These are phyloP conservation scores for Cordyceps fumosorosea DNA, from an alignment of 2,329 filamentous ascomycete genomes.

Conservation along the genomic window DNA sequence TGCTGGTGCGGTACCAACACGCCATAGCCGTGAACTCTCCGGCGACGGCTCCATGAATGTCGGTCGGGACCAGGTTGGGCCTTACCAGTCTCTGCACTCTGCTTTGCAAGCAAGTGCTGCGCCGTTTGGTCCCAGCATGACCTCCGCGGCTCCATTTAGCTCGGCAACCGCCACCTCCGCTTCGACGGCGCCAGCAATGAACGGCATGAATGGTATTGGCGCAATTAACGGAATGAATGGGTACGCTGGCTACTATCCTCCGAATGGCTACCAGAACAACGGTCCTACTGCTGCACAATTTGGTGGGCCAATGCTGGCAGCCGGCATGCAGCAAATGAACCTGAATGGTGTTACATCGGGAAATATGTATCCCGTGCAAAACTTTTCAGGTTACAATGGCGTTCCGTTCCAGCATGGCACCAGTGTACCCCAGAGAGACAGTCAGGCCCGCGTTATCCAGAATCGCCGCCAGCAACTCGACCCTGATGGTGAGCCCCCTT, in stretches of 20 bases:
- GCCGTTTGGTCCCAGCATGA: conserved; percentile 62
- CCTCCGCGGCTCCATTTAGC: conserved; percentile 22
- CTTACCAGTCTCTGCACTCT: conserved; percentile 58
- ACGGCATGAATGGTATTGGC: conserved; percentile 20
- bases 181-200: conserved; percentile 19
- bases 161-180: conserved; percentile 21
- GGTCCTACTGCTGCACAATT: conserved; percentile 6
- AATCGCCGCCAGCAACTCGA: conserved; percentile 68
- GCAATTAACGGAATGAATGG: conserved; percentile 1
- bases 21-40: conserved; percentile 68
- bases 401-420: conserved; percentile 38
- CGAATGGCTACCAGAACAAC: conserved; percentile 21
- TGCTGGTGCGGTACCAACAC: conserved; percentile 54
- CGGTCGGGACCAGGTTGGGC: conserved; percentile 38
- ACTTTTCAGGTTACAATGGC: conserved; percentile 50
- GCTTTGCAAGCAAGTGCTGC: conserved; percentile 73
- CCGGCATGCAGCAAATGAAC: conserved; percentile 62
- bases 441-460: conserved; percentile 68
- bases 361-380: conserved; percentile 48
- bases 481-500: conserved; percentile 52
- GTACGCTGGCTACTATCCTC: conserved; percentile 26
- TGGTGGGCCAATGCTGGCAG: conserved; percentile 52
- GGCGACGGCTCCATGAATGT: conserved; percentile 36
- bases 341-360: conserved; percentile 38
- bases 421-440: conserved; percentile 58